Evolutionary conservation across 2,329 filamentous ascomycete species (phyloP).

Genomic region (Plectosphaerella plurivora): DNA sequence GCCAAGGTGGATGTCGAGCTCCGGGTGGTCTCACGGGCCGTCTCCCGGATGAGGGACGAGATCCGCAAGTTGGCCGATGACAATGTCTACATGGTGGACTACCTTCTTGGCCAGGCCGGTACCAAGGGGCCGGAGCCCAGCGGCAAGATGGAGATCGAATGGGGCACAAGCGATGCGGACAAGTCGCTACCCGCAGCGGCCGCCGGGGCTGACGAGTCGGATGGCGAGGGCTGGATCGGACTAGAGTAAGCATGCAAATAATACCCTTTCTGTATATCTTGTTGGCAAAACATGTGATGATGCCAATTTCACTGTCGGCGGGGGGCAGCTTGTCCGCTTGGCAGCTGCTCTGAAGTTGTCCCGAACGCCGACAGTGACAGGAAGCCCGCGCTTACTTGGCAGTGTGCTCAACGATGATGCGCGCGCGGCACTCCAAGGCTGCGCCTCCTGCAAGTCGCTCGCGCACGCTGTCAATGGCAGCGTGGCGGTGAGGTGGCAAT

Average conservation of each 20-base stretch:
- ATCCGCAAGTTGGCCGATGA: slow-evolving; percentile 79
- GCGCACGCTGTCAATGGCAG: no score
- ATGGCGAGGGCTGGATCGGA: slow-evolving; percentile 43
- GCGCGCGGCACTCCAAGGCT: no score
- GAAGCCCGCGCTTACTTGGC: no score
- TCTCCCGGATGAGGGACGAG: slow-evolving; percentile 76
- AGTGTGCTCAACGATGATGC: no score
- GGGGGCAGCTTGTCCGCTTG: no score
- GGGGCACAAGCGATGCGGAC: slow-evolving; percentile 8
- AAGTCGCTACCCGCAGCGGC: slow-evolving; percentile 6
- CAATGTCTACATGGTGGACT: slow-evolving; percentile 86
- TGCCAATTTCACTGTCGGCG: background rate
- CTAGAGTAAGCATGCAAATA: slow-evolving; percentile 33
- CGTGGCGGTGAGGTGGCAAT: background rate
- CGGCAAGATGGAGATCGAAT: slow-evolving; percentile 18
- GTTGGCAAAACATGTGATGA: background rate
- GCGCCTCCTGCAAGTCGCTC: no score
- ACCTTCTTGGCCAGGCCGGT: slow-evolving; percentile 55
- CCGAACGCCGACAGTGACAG: no score
- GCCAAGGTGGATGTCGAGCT: slow-evolving; percentile 80
- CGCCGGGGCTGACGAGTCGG: slow-evolving; percentile 28
- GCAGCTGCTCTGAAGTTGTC: no score
- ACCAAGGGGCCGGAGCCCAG: slow-evolving; percentile 7
- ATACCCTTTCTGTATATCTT: slow-evolving; percentile 8
- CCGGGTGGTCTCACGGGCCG: slow-evolving; percentile 73